Evolutionary conservation across 164 flowering plant species (phyloP).

Genomic region (Stephania japonica): DNA sequence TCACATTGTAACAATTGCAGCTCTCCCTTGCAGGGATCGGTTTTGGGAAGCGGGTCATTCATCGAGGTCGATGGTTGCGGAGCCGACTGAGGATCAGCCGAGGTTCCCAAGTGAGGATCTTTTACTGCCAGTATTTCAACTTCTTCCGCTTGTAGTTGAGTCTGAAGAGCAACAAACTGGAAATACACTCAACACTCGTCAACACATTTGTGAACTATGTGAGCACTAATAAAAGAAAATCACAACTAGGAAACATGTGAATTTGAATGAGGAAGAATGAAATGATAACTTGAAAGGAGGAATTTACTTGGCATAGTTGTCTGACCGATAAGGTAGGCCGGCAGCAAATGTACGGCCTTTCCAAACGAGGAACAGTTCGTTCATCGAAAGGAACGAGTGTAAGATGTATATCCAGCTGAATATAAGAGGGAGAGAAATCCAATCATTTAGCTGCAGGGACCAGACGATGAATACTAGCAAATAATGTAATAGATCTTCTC

Average conservation of each 20-base stretch:
- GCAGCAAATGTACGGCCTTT: slow-evolving; percentile 67
- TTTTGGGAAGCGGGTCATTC: slow-evolving; percentile 5
- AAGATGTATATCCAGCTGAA: slow-evolving; percentile 62
- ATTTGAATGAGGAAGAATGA: not conserved
- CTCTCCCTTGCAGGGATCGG: slow-evolving; percentile 30
- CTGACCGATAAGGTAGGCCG: slow-evolving; percentile 47
- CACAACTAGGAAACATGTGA: not conserved
- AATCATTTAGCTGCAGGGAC: slow-evolving; percentile 8
- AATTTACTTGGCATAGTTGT: slow-evolving; percentile 53
- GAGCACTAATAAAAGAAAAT: not conserved
- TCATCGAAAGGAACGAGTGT: slow-evolving; percentile 55
- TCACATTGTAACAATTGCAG: slow-evolving; percentile 38
- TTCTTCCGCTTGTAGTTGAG: slow-evolving; percentile 37
- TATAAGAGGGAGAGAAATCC: slow-evolving; percentile 9
- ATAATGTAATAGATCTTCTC: not conserved
- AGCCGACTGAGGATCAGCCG: slow-evolving; percentile 6
- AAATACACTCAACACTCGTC: not conserved
- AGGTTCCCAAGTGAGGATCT: slow-evolving; percentile 15
- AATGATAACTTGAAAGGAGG: slow-evolving; percentile 2
- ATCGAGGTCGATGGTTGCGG: slow-evolving; percentile 21
- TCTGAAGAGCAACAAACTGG: slow-evolving; percentile 60
- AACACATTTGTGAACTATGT: slow-evolving; percentile 5
- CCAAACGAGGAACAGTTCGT: slow-evolving; percentile 46
- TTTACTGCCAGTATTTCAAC: slow-evolving; percentile 33
- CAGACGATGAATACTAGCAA: slow-evolving; percentile 1